phyloP scores from a whole-genome alignment of 139 green algal species.

The Nannochloris sp. region DNA sequence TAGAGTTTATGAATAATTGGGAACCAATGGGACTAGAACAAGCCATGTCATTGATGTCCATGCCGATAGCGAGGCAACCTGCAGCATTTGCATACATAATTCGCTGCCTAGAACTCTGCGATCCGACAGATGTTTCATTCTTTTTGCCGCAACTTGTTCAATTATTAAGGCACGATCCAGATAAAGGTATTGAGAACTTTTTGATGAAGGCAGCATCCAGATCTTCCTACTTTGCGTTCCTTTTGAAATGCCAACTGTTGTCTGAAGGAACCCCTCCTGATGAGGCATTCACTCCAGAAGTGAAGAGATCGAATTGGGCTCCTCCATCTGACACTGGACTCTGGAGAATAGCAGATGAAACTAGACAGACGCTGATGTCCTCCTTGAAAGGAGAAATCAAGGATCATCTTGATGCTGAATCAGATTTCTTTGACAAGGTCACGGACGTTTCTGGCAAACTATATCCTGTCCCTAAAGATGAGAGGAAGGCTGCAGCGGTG shows the following conservation, averaged over 20 bases:
- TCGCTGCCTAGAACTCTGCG: conserved; percentile 27
- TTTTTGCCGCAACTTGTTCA: conserved; percentile 94
- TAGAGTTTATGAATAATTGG: conserved; percentile 39
- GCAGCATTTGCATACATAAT: conserved; percentile 32
- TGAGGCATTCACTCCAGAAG: conserved; percentile 62
- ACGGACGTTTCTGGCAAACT: conserved; percentile 54
- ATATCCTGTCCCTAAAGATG: conserved; percentile 43
- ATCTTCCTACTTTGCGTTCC: conserved; percentile 73
- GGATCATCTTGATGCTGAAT: conserved; percentile 55
- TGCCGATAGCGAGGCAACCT: conserved; percentile 20
- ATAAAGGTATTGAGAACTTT: conserved; percentile 42
- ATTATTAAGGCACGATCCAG: conserved; percentile 45
- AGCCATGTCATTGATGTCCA: conserved; percentile 53
- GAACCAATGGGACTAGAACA: conserved; percentile 37
- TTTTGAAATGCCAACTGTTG: conserved; percentile 76
- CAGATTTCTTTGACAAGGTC: conserved; percentile 64
- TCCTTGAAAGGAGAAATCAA: conserved; percentile 31
- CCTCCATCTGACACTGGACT: conserved; percentile 72
- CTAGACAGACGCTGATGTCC: conserved; percentile 38
- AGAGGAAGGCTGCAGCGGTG: conserved; percentile 30
- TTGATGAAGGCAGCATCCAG: conserved; percentile 51
- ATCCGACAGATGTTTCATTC: conserved; percentile 55
- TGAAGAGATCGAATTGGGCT: conserved; percentile 69
- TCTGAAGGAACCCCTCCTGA: conserved; percentile 65
- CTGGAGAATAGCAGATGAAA: conserved; percentile 54